Percentiles rank a stretch among this genome's conserved stretches.
These are phyloP conservation scores for Pyrenophora teres DNA, from an alignment of 2,329 filamentous ascomycete genomes.

Conservation along the genomic window DNA sequence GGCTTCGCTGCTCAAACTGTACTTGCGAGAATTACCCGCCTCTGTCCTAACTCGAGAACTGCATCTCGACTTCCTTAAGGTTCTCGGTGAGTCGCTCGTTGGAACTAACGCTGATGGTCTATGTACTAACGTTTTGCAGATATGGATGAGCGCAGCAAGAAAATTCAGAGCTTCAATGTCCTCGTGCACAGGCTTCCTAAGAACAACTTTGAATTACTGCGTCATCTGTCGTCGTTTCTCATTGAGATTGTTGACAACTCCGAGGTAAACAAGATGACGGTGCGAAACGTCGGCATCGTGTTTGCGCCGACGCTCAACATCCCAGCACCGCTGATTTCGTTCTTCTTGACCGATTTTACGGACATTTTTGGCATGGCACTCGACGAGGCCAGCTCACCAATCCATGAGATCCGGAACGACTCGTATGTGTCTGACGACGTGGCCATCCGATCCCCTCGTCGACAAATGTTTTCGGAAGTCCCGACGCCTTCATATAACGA, in stretches of 20 bases:
- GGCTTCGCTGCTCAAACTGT: conserved; percentile 90
- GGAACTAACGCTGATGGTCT: not conserved
- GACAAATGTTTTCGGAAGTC: conserved; percentile 69
- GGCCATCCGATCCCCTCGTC: conserved; percentile 66
- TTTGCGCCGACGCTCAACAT: conserved; percentile 98
- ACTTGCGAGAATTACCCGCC: conserved; percentile 86
- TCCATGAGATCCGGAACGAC: conserved; percentile 53
- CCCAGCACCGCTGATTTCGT: conserved; percentile 88
- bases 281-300: conserved; percentile 93
- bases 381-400: conserved; percentile 55
- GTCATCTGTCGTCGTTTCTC: conserved; percentile 84
- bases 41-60: conserved; percentile 91
- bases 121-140: conserved; percentile 56
- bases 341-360: conserved; percentile 89
- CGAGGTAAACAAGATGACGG: conserved; percentile 95
- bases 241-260: conserved; percentile 91
- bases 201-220: conserved; percentile 79
- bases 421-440: conserved; percentile 54
- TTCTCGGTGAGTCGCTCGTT: conserved; percentile 60
- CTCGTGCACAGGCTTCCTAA: conserved; percentile 80
- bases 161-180: conserved; percentile 74
- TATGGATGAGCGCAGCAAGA: conserved; percentile 73
- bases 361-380: conserved; percentile 79
- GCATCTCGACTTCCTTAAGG: conserved; percentile 83
- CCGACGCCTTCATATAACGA: conserved; percentile 67